Percentiles rank a stretch among this genome's conserved stretches.
phyloP scores from a whole-genome alignment of 139 green algal species.

The Haematococcus lacustris region DNA sequence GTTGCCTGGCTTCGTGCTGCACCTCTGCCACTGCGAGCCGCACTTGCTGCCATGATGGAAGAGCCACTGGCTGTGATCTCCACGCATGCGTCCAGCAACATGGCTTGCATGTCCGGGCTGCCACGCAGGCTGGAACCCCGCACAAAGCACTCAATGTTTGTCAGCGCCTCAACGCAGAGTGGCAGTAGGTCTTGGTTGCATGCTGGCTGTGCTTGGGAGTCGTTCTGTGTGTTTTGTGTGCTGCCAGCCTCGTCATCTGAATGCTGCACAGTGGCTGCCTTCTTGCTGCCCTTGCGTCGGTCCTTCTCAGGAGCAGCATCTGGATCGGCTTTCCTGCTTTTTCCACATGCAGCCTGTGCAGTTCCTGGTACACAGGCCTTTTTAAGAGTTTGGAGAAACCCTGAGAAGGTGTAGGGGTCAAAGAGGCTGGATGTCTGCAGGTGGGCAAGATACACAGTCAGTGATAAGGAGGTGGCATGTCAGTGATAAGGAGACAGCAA shows the following conservation, averaged over 20 bases:
- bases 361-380: background rate
- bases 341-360: background rate
- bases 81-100: slow-evolving; percentile 5
- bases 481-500: too few species aligned
- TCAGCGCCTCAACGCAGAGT: slow-evolving; percentile 10
- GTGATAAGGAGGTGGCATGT: too few species aligned
- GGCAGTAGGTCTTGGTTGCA: background rate
- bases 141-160: slow-evolving; percentile 6
- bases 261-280: background rate
- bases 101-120: background rate
- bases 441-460: too few species aligned
- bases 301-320: too few species aligned
- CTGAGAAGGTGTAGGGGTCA: slow-evolving; percentile 20
- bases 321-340: background rate
- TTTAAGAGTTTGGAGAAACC: slow-evolving; percentile 16
- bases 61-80: background rate
- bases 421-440: slow-evolving; percentile 18
- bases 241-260: background rate
- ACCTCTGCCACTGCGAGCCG: background rate
- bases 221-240: background rate
- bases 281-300: background rate
- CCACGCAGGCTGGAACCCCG: background rate
- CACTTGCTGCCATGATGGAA: background rate
- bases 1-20: background rate
- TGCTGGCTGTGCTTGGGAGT: background rate